Conservation (phyloP, 148 eudicot genomes). For the Suaeda aralocaspica region DNA sequence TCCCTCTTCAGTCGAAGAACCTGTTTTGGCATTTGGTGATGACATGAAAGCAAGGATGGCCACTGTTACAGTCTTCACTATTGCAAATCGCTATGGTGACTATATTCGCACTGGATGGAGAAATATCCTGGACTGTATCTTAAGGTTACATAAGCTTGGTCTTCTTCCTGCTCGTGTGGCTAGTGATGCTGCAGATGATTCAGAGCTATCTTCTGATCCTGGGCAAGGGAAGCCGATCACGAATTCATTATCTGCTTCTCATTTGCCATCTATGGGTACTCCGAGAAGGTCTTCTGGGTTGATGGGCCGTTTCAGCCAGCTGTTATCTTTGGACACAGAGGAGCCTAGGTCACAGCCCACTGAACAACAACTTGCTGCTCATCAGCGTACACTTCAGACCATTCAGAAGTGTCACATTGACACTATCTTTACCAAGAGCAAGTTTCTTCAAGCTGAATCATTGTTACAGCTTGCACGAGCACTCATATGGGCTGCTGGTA, state of each 20-base stretch:
- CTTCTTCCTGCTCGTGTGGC: constrained; percentile 90
- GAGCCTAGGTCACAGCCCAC: constrained; percentile 82
- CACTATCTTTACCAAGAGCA: constrained; percentile 83
- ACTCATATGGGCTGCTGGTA: constrained; percentile 70
- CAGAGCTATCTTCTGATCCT: constrained; percentile 51
- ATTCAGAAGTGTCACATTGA: constrained; percentile 83
- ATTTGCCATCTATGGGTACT: constrained; percentile 50
- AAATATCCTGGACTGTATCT: constrained; percentile 74
- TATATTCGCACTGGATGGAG: constrained; percentile 83
- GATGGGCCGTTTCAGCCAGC: constrained; percentile 88
- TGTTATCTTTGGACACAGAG: constrained; percentile 79
- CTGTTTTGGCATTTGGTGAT: constrained; percentile 74
- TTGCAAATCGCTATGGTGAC: constrained; percentile 86
- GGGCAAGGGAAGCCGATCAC: constrained; percentile 45
- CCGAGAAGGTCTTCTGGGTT: constrained; percentile 80
- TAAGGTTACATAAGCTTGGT: constrained; percentile 77
- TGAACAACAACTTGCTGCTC: constrained; percentile 83
- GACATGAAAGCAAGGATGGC: constrained; percentile 85
- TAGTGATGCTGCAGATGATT: constrained; percentile 74
- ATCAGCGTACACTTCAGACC: constrained; percentile 80
- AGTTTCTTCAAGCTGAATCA: constrained; percentile 95
- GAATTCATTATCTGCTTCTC: constrained; percentile 51
- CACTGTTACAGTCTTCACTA: constrained; percentile 75
- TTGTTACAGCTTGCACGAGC: constrained; percentile 78
- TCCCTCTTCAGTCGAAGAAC: constrained; percentile 72